Conservation (phyloP, 768 basidiomycete genomes). For the Rhodotorula diobovata region DNA sequence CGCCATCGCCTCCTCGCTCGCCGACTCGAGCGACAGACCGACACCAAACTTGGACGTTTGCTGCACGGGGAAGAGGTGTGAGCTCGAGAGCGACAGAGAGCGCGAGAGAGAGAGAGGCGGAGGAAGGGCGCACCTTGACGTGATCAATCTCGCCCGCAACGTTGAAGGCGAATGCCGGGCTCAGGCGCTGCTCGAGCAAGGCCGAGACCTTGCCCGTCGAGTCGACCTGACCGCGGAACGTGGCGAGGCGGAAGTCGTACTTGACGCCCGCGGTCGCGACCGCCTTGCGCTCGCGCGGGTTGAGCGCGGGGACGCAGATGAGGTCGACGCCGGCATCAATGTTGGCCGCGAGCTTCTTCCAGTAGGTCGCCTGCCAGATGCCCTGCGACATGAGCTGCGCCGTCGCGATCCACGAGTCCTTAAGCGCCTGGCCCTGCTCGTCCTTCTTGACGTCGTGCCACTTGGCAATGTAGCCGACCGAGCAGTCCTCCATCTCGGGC, state of each 20-base stretch:
- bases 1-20: constrained; percentile 33
- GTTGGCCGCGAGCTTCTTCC: constrained; percentile 91
- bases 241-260: constrained; percentile 89
- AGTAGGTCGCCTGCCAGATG: constrained; percentile 79
- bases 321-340: constrained; percentile 96
- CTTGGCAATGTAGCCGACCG: constrained; percentile 73
- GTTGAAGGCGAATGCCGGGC: constrained; percentile 88
- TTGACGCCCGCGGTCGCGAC: constrained; percentile 90
- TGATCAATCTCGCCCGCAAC: constrained; percentile 97
- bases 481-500: constrained; percentile 49
- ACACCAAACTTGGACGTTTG: constrained; percentile 35
- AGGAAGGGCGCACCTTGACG: constrained; percentile 57
- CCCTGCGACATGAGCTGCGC: constrained; percentile 56
- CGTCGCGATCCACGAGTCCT: constrained; percentile 42
- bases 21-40: constrained; percentile 28
- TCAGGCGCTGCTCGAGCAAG: constrained; percentile 89
- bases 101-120: background rate
- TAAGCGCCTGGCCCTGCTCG: constrained; percentile 24
- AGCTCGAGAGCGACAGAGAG: background rate
- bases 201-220: constrained; percentile 93
- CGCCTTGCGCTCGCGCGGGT: constrained; percentile 75
- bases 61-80: background rate
- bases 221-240: constrained; percentile 91
- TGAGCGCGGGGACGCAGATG: constrained; percentile 64
- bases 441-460: constrained; percentile 52